phyloP scores from a whole-genome alignment of 768 basidiomycete species.

The Russula vinacea region DNA sequence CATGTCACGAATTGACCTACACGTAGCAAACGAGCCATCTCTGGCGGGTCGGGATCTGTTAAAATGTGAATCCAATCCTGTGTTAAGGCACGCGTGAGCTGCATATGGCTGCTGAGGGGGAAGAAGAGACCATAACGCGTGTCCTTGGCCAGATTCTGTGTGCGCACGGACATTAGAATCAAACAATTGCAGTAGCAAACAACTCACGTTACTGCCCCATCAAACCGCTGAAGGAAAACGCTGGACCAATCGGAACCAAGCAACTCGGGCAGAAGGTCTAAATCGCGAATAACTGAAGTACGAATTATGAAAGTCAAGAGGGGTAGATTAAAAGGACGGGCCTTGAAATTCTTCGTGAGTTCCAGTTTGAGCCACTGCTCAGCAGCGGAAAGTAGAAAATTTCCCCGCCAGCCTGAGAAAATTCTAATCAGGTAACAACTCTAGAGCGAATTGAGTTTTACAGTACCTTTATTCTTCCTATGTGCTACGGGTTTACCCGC shows the following conservation, averaged over 20 bases:
- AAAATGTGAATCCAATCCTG: constrained; percentile 46
- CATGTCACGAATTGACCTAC: constrained; percentile 92
- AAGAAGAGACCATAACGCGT: constrained; percentile 53
- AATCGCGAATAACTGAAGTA: constrained; percentile 79
- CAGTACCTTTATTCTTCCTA: constrained; percentile 85
- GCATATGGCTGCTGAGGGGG: constrained; percentile 16
- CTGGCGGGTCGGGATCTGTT: constrained; percentile 75
- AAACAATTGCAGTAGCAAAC: background rate
- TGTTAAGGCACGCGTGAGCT: constrained; percentile 2
- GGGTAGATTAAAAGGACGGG: constrained; percentile 26
- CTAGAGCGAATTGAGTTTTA: background rate
- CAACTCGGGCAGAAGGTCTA: constrained; percentile 91
- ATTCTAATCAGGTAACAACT: constrained; percentile 6
- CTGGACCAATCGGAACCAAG: constrained; percentile 95
- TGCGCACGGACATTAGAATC: background rate
- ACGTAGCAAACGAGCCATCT: constrained; percentile 81
- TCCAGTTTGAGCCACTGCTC: constrained; percentile 96
- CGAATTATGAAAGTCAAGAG: constrained; percentile 13
- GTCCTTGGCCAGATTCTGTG: constrained; percentile 82
- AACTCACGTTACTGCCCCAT: constrained; percentile 79
- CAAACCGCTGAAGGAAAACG: constrained; percentile 93
- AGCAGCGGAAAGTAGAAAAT: constrained; percentile 85
- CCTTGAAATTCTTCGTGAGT: constrained; percentile 94
- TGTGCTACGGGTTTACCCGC: constrained; percentile 93
- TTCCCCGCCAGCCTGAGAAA: constrained; percentile 85